A percentile compares a stretch with the other conserved stretches of the same genome.
phyloP scores from a whole-genome alignment of 441 rosid species.

The Corymbia calophylla region DNA sequence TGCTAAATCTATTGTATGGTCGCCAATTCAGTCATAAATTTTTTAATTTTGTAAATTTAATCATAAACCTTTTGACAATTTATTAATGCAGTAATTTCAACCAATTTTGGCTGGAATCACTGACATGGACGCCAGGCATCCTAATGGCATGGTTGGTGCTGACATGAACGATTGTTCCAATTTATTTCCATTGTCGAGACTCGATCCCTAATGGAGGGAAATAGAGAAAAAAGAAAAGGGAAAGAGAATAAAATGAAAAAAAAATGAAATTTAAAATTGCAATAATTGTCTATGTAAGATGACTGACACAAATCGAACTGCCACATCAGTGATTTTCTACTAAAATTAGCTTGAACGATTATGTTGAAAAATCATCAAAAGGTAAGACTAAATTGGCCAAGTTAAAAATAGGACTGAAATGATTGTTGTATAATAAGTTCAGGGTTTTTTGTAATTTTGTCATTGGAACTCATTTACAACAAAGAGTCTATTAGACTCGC shows the following conservation, averaged over 20 bases:
- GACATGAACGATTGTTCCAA: neutral
- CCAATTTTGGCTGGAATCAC: neutral
- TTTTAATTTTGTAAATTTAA: neutral
- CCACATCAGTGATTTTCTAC: too few relatives aligned
- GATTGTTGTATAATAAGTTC: too few relatives aligned
- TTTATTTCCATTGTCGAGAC: neutral
- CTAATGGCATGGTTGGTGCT: rapidly evolving
- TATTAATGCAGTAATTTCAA: rapidly evolving
- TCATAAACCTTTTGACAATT: rapidly evolving
- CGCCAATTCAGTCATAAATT: rapidly evolving
- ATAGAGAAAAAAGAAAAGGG: neutral
- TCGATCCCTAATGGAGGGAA: neutral
- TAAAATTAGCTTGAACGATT: too few relatives aligned
- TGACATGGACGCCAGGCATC: rapidly evolving
- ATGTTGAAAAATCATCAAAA: neutral
- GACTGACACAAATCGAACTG: too few relatives aligned
- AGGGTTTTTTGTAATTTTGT: too few relatives aligned
- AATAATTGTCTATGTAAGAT: too few relatives aligned
- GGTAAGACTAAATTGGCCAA: too few relatives aligned
- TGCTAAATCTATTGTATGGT: rapidly evolving
- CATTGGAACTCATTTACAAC: too few relatives aligned
- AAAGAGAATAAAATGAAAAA: neutral
- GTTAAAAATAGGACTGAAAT: too few relatives aligned
- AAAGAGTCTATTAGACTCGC: too few relatives aligned
- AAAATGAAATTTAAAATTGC: too few relatives aligned